These are phyloP conservation scores for Fraxinus xanthoxyloides DNA, from an alignment of 305 asterid species.

Conservation along the genomic window DNA sequence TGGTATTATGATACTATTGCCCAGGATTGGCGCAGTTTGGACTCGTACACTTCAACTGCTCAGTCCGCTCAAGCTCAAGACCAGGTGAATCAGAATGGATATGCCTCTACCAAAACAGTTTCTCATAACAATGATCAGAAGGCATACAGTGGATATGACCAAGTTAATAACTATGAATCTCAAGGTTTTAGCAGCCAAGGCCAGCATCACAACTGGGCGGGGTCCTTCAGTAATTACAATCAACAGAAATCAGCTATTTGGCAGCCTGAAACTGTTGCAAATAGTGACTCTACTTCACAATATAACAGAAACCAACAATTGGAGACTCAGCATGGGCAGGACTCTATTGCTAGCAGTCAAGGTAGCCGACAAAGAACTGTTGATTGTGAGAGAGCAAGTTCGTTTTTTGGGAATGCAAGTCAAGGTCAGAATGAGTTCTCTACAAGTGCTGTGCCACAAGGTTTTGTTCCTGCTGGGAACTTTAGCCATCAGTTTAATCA, in stretches of 20 bases:
- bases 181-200: slow-evolving; percentile 47
- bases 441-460: slow-evolving; percentile 35
- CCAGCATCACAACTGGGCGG: slow-evolving; percentile 48
- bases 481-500: slow-evolving; percentile 48
- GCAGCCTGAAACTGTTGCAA: slow-evolving; percentile 42
- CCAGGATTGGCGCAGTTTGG: slow-evolving; percentile 67
- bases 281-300: slow-evolving; percentile 34
- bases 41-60: slow-evolving; percentile 47
- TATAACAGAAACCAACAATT: slow-evolving; percentile 39
- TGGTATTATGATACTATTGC: slow-evolving; percentile 80
- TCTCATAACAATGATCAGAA: slow-evolving; percentile 39
- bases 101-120: slow-evolving; percentile 31
- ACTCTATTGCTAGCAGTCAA: slow-evolving; percentile 34
- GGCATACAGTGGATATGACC: slow-evolving; percentile 29
- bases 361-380: slow-evolving; percentile 40
- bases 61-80: slow-evolving; percentile 49
- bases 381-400: slow-evolving; percentile 39
- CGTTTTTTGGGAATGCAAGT: slow-evolving; percentile 39
- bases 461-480: slow-evolving; percentile 42
- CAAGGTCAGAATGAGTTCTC: slow-evolving; percentile 45
- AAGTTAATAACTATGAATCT: slow-evolving; percentile 35
- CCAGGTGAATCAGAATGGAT: slow-evolving; percentile 47
- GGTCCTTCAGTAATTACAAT: slow-evolving; percentile 44
- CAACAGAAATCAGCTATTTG: slow-evolving; percentile 41
- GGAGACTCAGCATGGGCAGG: slow-evolving; percentile 43